Percentiles rank a stretch among this genome's conserved stretches.
These are phyloP conservation scores for Rhodotorula taiwanensis DNA, from an alignment of 768 basidiomycete genomes.

Conservation along the genomic window DNA sequence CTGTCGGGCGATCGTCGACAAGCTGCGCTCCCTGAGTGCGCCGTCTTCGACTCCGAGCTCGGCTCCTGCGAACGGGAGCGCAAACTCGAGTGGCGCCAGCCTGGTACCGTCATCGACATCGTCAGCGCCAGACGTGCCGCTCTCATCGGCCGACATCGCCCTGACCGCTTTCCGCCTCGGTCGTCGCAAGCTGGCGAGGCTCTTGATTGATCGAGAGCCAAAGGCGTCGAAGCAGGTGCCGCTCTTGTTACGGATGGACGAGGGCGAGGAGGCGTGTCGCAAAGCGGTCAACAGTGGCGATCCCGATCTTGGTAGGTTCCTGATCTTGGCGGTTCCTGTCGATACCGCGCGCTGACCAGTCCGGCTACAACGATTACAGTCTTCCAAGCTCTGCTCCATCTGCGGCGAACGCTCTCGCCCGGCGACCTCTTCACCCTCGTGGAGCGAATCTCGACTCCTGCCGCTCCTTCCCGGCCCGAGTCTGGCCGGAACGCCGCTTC, in stretches of 20 bases:
- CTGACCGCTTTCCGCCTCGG: constrained; percentile 88
- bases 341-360: neutral
- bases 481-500: neutral
- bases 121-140: constrained; percentile 39
- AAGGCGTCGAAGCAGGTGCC: constrained; percentile 88
- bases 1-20: constrained; percentile 76
- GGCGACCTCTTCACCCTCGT: constrained; percentile 91
- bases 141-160: constrained; percentile 92
- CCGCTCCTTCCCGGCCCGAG: neutral
- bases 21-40: constrained; percentile 54
- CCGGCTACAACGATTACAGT: too few species aligned
- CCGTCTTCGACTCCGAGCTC: constrained; percentile 44
- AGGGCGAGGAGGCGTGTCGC: constrained; percentile 74
- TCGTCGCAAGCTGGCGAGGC: constrained; percentile 70
- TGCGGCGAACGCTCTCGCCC: constrained; percentile 71
- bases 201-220: constrained; percentile 76
- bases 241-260: constrained; percentile 85
- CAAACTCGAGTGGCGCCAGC: neutral
- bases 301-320: constrained; percentile 71
- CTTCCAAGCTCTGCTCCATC: constrained; percentile 82
- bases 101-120: neutral
- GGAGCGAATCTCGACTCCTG: constrained; percentile 47
- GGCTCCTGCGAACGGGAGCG: too few species aligned
- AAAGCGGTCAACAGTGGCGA: constrained; percentile 94
- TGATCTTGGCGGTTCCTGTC: neutral